Evolutionary conservation across 306 rosid species (phyloP).

Genomic region (Dalbergia oliveri): DNA sequence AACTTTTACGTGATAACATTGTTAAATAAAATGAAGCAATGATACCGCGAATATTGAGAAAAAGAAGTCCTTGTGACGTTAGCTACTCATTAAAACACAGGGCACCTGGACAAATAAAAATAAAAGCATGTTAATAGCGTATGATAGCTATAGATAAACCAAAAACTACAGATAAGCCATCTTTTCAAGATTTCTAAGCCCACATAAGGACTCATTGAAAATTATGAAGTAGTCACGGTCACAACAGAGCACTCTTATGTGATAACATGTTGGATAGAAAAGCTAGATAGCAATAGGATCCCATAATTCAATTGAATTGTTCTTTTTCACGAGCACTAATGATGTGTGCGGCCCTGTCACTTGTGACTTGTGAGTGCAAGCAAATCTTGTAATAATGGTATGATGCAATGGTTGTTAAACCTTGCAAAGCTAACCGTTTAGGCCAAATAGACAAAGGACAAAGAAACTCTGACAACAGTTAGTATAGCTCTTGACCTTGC

Average conservation of each 20-base stretch:
- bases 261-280: not conserved
- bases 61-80: not conserved
- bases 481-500: not conserved
- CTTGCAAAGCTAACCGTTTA: not conserved
- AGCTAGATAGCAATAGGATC: no score
- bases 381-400: constrained; percentile 10
- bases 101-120: no score
- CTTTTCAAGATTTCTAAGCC: not conserved
- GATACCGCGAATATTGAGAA: no score
- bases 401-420: constrained; percentile 24
- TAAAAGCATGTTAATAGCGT: no score
- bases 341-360: no score
- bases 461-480: constrained; percentile 2
- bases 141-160: not conserved
- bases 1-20: not conserved
- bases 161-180: not conserved
- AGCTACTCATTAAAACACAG: not conserved
- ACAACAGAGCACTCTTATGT: not conserved
- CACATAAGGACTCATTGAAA: not conserved
- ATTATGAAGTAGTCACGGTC: constrained; percentile 2
- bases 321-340: no score
- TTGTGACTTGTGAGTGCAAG: not conserved
- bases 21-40: no score
- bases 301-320: no score
- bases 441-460: not conserved